Evolutionary conservation across 441 rosid species (phyloP).

Genomic region (Lepidium campestre): DNA sequence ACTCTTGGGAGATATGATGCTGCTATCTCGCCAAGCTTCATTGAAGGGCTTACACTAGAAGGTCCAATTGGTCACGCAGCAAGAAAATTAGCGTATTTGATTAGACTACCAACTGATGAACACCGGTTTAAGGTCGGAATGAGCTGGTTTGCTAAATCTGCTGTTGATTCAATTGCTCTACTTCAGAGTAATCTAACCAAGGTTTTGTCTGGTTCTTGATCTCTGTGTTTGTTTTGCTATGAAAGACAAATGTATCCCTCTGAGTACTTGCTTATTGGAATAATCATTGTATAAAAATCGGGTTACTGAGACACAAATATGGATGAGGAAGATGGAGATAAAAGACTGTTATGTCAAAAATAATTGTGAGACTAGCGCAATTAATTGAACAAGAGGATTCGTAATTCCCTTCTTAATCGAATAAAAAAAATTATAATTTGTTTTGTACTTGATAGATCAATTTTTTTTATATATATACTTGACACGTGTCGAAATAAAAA

Average conservation of each 20-base stretch:
- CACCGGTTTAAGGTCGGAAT: constrained; percentile 85
- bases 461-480: no score
- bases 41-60: constrained; percentile 83
- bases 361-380: no score
- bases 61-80: constrained; percentile 92
- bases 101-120: constrained; percentile 87
- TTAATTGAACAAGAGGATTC: no score
- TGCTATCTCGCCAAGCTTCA: constrained; percentile 80
- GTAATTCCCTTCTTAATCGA: no score
- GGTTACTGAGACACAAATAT: neutral
- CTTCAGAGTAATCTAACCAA: constrained; percentile 61
- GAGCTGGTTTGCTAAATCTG: constrained; percentile 85
- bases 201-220: constrained; percentile 46
- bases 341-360: neutral
- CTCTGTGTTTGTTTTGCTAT: neutral
- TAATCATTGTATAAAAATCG: neutral
- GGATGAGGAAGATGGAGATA: neutral
- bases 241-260: neutral
- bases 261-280: neutral
- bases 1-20: constrained; percentile 81
- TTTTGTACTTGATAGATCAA: no score
- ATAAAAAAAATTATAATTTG: no score
- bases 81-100: constrained; percentile 77
- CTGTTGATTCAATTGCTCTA: constrained; percentile 71
- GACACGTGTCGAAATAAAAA: no score